These are phyloP conservation scores for Ambispora gerdemannii DNA, from an alignment of 192 early-diverging fungal species.

Conservation along the genomic window DNA sequence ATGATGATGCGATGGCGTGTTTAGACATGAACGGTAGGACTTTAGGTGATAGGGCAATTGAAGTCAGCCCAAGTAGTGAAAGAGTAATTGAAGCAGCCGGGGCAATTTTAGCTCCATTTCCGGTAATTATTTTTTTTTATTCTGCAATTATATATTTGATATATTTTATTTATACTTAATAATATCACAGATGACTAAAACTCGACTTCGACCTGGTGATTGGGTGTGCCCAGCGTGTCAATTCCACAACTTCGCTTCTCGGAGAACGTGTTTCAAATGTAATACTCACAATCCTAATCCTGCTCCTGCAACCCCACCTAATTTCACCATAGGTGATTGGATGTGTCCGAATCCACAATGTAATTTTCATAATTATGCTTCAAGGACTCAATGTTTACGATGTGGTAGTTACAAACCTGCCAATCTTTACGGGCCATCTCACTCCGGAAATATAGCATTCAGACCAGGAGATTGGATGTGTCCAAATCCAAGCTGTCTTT, in stretches of 20 bases:
- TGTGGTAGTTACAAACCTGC: constrained; percentile 47
- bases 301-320: constrained; percentile 38
- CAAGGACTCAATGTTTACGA: constrained; percentile 52
- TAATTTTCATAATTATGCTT: constrained; percentile 63
- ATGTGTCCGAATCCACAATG: constrained; percentile 58
- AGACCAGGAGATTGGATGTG: constrained; percentile 76
- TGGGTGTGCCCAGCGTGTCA: constrained; percentile 72
- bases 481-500: constrained; percentile 57
- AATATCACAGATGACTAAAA: constrained; percentile 35
- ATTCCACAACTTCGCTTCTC: constrained; percentile 70
- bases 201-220: constrained; percentile 59
- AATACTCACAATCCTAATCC: constrained; percentile 51
- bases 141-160: neutral
- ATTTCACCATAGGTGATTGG: constrained; percentile 61
- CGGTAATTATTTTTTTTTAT: constrained; percentile 38
- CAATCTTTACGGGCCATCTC: constrained; percentile 32
- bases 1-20: constrained; percentile 61
- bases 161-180: constrained; percentile 2
- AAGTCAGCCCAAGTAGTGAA: constrained; percentile 61
- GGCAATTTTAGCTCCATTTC: constrained; percentile 55
- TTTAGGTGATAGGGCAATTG: constrained; percentile 57
- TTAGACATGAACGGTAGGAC: constrained; percentile 61
- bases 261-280: constrained; percentile 66
- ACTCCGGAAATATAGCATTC: constrained; percentile 42
- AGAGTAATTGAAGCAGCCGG: constrained; percentile 56